Evolutionary conservation across 306 rosid genomes (phyloP), one percentile per base, ranked within the genome.

Genomic region (Dalbergia oliveri): DNA sequence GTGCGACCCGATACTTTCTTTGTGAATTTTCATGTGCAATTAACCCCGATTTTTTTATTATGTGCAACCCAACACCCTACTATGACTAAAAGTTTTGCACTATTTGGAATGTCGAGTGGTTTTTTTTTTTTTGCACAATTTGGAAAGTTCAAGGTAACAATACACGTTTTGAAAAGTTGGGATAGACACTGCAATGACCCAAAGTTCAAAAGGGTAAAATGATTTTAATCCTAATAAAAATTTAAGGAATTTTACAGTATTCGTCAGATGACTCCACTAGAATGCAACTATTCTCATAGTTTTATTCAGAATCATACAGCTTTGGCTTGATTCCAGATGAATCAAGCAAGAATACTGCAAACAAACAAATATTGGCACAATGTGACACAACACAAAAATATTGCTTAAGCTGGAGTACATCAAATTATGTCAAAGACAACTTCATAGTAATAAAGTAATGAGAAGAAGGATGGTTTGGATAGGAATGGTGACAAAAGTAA

Each of bases 231-330:
- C 31, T 26, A 26, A 26, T 26, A 26, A 26, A 45, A 34, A 56
- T 73, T 74, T 81, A 71, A 76, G 21, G 44, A 76, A 43, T 61
- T 51, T 50, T 34, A 51, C 50, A 13, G 44, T 33, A 56, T 54
- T 54, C 53, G 47, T 70, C 49, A 13, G 43, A 64, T 71, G 79
- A 82, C 50, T 82, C 78, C 65, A 56, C 57, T 54, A 83, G 65
- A 70, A 53, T 53, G 62, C 73, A 71, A 71, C 74, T 63, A 56
- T 45, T 61, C 63, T 44, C 50, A 47, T 15, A 57, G 12, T 66
- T 72, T 72, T 41, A 77, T 65, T 47, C 63, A 77, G 35, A n/a
- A 12, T 31, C 63, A 47, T 33, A 78, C 15, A 78, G 49, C 18
- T 19, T 57, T 77, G 57, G 54, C 49, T 43, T 63, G 54, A 70